Base-by-base conservation (phyloP, 495 filamentous ascomycete genomes). In the Sabuloglossum arenarium region DNA sequence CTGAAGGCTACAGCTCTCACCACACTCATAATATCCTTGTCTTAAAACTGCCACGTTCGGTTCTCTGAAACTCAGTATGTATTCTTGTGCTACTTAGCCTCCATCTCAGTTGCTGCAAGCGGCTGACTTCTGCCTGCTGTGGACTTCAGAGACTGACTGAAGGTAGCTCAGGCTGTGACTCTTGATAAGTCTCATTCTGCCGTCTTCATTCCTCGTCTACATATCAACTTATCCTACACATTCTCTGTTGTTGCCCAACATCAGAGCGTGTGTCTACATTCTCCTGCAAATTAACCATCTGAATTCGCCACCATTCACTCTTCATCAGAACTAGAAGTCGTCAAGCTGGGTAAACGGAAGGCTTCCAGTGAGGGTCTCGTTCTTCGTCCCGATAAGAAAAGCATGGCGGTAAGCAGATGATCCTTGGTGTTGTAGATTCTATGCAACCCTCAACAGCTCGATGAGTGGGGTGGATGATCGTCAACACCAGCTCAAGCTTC, bases 331-430 rank as follows among this genome's bases (percentile, higher is more conserved):
- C 32, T 23, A 51, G 34, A 49, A 25, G 42, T 30, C 37, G 55
- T 71, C 72, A 81, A 79, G 75, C 81, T 82, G 79, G 82, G 80
- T 77, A 86, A 94, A 78, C 84, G 87, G 71, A 90, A 85, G 74
- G 75, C 80, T 65, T 88, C 86, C 62, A 76, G 78, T 71, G 82
- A 84, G 71, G 79, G 86, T 64, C 69, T 75, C 67, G 70, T 74
- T 71, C 25, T 51, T 29, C 79, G 77, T 71, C 83, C 84, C 65
- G 72, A 78, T 56, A 91, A 93, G 75, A 79, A 81, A 75, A 78
- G 75, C 73, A 89, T 90, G 84, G 80, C 80, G 65, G 86, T 91
- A 74, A 73, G 85, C 75, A 55, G 43, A 47, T 56, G 19, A 23
- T 46, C 21, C 19, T 23, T 43, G 28, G 12, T 5, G 28, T n/a